Evolutionary conservation across 2,329 filamentous ascomycete species (phyloP), one percentile per base, ranked within the genome.

Genomic region (Fusarium agapanthi): DNA sequence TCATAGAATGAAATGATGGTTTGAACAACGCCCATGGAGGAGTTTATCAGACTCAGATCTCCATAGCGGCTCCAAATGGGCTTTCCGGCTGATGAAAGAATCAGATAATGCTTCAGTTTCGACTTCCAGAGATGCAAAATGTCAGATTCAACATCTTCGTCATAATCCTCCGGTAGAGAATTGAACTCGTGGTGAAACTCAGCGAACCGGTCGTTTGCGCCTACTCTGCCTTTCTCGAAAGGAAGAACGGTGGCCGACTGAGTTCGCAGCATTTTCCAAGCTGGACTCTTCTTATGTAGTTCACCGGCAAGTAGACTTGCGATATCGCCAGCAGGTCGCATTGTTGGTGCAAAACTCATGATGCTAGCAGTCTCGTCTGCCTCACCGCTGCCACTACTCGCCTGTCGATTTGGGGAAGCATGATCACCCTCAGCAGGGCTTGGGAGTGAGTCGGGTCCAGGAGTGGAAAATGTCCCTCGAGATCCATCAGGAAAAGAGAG

Each of bases 1-100:
- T 97, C 92, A 79, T 97, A 98, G 80, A 98, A 98, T 3, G 96
- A 98, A 70, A 99, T 97, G 76, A 99, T 95, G 47, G 96, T 99
- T 80, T 98, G 96, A 5, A 98, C 92, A 24, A 99, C 92, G 44
- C 96, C 96, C 80, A 98, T 95, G 76, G 96, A 98, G 56, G 93
- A 93, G 76, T 97, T 97, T 79, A 98, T 94, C 47, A 98, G 85
- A 61, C 92, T 91, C 73, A 97, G 88, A 75, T 98, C 94, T 44
- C 97, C 96, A 80, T 99, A 95, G 54, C 97, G 90, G 78, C 95
- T 98, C 87, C 95, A 99, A 54, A 99, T 97, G 16, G 96, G 97
- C 81, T 99, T 99, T 26, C 96, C 96, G 15, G 97, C 95, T 20
- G 95, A 95, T 6, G 96, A 98, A 4, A 99, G 86, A 77, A 99